A percentile compares a stretch with the other conserved stretches of the same genome.
phyloP scores from a whole-genome alignment of 805 yeast genomes.

The Candida dajiaensis region DNA sequence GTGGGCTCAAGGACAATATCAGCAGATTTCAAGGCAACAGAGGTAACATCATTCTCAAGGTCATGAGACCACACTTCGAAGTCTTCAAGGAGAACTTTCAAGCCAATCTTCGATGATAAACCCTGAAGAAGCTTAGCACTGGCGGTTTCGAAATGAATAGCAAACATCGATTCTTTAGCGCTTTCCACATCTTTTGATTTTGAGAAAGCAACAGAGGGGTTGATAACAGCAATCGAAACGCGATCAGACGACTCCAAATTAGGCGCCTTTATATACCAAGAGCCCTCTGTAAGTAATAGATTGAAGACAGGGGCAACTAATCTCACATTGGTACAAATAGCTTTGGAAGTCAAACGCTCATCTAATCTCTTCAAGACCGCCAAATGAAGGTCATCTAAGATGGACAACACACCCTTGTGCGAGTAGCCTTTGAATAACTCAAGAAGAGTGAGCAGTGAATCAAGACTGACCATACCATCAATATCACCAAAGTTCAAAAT shows the following conservation, averaged over 20 bases:
- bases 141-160: conserved; percentile 11
- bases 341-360: conserved; percentile 25
- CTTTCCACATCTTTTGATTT: conserved; percentile 14
- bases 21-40: conserved; percentile 25
- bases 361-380: conserved; percentile 45
- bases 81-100: conserved; percentile 11
- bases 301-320: conserved; percentile 41
- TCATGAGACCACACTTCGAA: conserved; percentile 29
- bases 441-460: conserved; percentile 33
- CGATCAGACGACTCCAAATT: conserved; percentile 3
- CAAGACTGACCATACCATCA: conserved; percentile 41
- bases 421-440: conserved; percentile 30
- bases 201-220: conserved; percentile 22
- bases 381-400: conserved; percentile 62
- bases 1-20: conserved; percentile 28
- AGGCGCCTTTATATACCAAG: conserved; percentile 7
- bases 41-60: conserved; percentile 8
- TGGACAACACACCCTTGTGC: conserved; percentile 29
- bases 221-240: conserved; percentile 5
- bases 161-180: conserved; percentile 6
- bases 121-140: conserved; percentile 4
- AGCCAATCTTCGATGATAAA: conserved; percentile 3
- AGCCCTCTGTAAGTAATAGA: conserved; percentile 32
- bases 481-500: conserved; percentile 49
- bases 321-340: conserved; percentile 38